A percentile compares a stretch with the other conserved stretches of the same genome.
These are phyloP conservation scores for Coccomyxa sp. DNA, from an alignment of 139 green algal species.

Conservation along the genomic window DNA sequence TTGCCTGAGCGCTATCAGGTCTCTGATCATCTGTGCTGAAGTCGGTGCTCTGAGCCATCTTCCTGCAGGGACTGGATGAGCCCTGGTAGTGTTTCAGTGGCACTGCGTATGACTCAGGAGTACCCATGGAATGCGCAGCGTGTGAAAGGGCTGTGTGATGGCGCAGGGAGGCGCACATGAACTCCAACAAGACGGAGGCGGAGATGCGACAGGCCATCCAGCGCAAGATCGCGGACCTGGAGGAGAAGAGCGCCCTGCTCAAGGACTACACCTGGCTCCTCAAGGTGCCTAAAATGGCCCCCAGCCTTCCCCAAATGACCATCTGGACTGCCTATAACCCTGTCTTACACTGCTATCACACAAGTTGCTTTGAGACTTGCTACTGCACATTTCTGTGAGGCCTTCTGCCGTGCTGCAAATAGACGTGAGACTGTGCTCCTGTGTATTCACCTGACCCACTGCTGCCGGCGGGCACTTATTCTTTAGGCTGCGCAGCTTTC, in stretches of 20 bases:
- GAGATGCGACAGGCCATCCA: conserved; percentile 34
- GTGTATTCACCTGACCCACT: no score
- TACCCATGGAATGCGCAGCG: neutral
- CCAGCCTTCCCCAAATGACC: neutral
- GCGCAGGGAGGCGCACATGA: conserved; percentile 65
- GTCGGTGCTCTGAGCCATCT: no score
- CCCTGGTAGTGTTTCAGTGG: neutral
- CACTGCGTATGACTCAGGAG: neutral
- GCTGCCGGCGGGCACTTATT: no score
- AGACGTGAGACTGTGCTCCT: no score
- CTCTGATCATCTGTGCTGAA: no score
- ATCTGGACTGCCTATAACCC: neutral
- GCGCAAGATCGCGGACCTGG: conserved; percentile 36
- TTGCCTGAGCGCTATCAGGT: no score
- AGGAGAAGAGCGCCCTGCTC: conserved; percentile 24
- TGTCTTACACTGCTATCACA: neutral
- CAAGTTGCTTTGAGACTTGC: neutral
- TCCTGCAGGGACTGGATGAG: no score
- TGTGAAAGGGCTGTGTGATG: no score
- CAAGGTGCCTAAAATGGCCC: neutral
- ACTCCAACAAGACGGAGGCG: conserved; percentile 38
- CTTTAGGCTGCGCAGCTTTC: no score
- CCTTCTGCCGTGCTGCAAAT: no score
- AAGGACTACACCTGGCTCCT: conserved; percentile 47
- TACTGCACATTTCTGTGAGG: neutral